Base-by-base conservation (phyloP, 2,329 filamentous ascomycete species). In the Cordyceps fumosorosea region DNA sequence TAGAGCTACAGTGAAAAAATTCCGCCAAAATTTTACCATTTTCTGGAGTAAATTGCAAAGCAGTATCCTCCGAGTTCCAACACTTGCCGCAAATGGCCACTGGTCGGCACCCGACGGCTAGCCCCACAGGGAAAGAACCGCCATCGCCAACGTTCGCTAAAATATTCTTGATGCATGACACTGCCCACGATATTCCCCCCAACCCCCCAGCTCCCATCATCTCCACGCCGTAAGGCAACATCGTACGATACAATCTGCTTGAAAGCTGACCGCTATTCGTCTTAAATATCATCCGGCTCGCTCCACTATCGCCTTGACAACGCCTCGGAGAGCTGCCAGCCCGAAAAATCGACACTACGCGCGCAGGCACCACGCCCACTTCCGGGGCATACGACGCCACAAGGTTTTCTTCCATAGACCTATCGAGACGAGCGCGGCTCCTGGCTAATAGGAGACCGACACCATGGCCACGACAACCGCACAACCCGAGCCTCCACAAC, bases 401-500 rank as follows among this genome's bases (percentile, higher is more conserved):
- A 5, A 22, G n/a, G 14, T 14, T 12, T 45, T 6, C 29, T 18
- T 45, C 2, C 40, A 56, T 4, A 26, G 20, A 26, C 24, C n/a
- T 18, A 40, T 42, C 10, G 16, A 58, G 18, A 12, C 44, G 32
- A 16, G 16, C 20, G 40, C n/a, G n/a, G 34, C 20, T 26, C 45
- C 24, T 16, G 14, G 12, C n/a, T 18, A 14, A 48, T 18, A 14
- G 34, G 45, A 29, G 6, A 20, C 32, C 18, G 22, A 32, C 29
- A 40, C 11, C 32, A 61, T 61, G 58, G 40, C 51, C 44, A 61
- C 58, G 12, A 55, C 57, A n/a, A 51, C 62, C 14, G 32, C 44
- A 16, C 56, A 60, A 20, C 29, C 56, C 14, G 51, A 60, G 37
- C 47, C 58, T 34, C 45, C 62, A 20, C 51, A 57, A 42, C 66